Conservation (phyloP, 2,329 filamentous ascomycete species). For the Madurella mycetomatis region DNA sequence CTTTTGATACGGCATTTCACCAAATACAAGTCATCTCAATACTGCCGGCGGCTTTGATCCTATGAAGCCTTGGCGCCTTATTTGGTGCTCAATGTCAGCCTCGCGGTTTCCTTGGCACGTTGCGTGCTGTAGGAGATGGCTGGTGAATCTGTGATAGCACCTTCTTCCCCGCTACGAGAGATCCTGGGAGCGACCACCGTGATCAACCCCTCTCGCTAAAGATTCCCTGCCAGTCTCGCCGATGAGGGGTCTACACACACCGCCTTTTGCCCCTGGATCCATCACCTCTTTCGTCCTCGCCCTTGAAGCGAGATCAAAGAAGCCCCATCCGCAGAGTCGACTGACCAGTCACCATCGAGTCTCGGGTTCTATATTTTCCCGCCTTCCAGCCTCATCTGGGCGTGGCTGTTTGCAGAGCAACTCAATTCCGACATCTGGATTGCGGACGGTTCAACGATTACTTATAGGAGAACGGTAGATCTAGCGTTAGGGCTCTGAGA, state of each 20-base stretch:
- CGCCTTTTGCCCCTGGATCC: conserved; percentile 10
- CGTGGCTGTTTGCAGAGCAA: too few species aligned
- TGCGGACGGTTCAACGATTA: too few species aligned
- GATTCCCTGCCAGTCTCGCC: conserved; percentile 4
- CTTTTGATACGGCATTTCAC: not conserved
- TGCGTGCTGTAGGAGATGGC: not conserved
- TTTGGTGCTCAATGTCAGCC: not conserved
- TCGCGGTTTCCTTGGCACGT: not conserved
- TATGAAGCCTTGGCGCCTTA: not conserved
- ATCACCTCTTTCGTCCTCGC: not conserved
- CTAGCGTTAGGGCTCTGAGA: too few species aligned
- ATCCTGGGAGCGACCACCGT: not conserved
- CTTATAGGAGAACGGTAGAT: too few species aligned
- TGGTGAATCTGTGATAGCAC: not conserved
- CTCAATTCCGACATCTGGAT: too few species aligned
- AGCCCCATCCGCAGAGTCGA: conserved; percentile 3
- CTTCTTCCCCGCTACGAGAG: not conserved
- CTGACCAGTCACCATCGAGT: not conserved
- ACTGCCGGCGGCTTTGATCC: too few species aligned
- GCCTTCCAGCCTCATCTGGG: conserved; percentile 1
- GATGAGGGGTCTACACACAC: conserved; percentile 8
- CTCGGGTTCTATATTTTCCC: not conserved
- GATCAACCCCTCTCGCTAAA: not conserved
- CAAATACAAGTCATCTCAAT: too few species aligned
- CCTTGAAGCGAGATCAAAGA: not conserved